A percentile compares a stretch with the other conserved stretches of the same genome.
Conservation (phyloP, 1,284 basidiomycete genomes). For the Cutaneotrichosporon sp. region DNA sequence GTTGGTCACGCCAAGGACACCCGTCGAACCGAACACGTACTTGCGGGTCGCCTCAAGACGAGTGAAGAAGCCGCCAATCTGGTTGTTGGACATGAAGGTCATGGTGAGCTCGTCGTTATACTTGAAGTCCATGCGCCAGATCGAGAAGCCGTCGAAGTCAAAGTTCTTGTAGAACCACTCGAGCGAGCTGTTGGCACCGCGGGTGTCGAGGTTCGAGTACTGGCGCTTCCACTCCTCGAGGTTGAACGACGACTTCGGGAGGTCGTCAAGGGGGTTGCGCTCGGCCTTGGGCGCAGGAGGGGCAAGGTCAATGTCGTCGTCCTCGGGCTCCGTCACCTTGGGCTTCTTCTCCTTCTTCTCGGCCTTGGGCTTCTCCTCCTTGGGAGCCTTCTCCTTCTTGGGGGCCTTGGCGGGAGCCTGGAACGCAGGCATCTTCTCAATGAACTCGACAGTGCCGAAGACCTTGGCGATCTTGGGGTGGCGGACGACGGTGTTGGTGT, state of each 20-base stretch:
- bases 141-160: slow-evolving; percentile 85
- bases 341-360: slow-evolving; percentile 56
- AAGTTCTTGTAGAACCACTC: slow-evolving; percentile 88
- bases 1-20: slow-evolving; percentile 81
- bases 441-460: slow-evolving; percentile 63
- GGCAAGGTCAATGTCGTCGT: slow-evolving; percentile 65
- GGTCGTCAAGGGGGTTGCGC: slow-evolving; percentile 90
- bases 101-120: slow-evolving; percentile 93
- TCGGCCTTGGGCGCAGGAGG: slow-evolving; percentile 68
- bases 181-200: slow-evolving; percentile 69
- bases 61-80: slow-evolving; percentile 89
- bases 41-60: slow-evolving; percentile 93
- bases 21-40: slow-evolving; percentile 89
- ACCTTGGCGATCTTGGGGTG: slow-evolving; percentile 70
- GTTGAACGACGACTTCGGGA: slow-evolving; percentile 89
- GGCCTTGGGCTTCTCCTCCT: slow-evolving; percentile 56
- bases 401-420: slow-evolving; percentile 68
- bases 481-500: slow-evolving; percentile 73
- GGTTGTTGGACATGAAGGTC: slow-evolving; percentile 82
- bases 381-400: slow-evolving; percentile 58
- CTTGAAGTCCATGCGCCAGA: slow-evolving; percentile 84
- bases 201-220: slow-evolving; percentile 96
- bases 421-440: slow-evolving; percentile 71
- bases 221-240: slow-evolving; percentile 97
- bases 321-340: slow-evolving; percentile 59